Base-by-base conservation (phyloP, 2,329 filamentous ascomycete species). In the Arthrobotrys pseudoclavata region DNA sequence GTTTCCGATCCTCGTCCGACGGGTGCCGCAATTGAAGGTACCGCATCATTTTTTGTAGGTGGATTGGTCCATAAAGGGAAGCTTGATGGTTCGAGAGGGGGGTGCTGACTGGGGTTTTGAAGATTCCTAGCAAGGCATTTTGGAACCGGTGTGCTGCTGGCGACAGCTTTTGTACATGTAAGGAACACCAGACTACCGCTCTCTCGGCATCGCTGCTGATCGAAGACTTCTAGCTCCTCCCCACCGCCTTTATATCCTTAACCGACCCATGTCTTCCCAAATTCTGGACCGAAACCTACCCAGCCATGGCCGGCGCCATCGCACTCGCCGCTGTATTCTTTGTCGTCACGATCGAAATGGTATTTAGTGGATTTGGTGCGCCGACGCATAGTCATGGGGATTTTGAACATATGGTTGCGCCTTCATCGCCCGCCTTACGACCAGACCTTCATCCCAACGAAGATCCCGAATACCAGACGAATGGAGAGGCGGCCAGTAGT, bases 281-380 rank as follows among this genome's bases (percentile, higher is more conserved):
- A 71, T 91, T 94, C 82, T 97, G 94, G 88, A 95, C 89, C 83
- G 82, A 91, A 79, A 88, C 88, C n/a, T 97, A 96, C 83, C 88
- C 87, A 55, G 92, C 92, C 4, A 90, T 96, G 83, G 90, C 93
- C 0, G 93, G 94, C 1, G 86, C 96, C 57, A 88, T 97, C 55
- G 91, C 92, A 69, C 95, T 97, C 92, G 84, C 90, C 9, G 90
- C 92, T 10, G 92, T 93, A n/a, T 87, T 97, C 75, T 85, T 92
- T 3, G 94, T 97, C 2, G 92, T 97, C 5, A 88, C 89, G 1
- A 88, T 97, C 64, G 95, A 98, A 84, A 97, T 96, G 85, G 93
- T 94, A 83, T 90, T 98, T 80, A 77, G 74, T 31, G 74, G 74
- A 5, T 68, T 77, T 26, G 74, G 74, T 15, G 74, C 74, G 18